Base-by-base conservation (phyloP, 1,284 basidiomycete species). In the Pascua sp. region DNA sequence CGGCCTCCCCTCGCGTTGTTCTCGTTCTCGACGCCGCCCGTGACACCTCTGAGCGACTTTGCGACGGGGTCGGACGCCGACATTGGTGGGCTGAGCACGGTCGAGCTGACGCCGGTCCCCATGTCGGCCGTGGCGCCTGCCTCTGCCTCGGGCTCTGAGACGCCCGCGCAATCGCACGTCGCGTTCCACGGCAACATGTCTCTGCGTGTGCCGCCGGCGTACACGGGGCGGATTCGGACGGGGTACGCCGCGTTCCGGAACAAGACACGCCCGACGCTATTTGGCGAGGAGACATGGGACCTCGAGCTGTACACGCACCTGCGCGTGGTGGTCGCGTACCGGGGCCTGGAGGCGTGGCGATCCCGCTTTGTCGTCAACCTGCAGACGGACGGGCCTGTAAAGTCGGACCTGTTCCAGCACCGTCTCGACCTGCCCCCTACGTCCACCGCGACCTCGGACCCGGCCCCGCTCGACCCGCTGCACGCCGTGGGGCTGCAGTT, bases 241-340 rank as follows among this genome's bases (percentile, higher is more conserved):
- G 80, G 80, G 0, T 81, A 81, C 60, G 80, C 79, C 1, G 80
- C 76, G 8, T 80, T 81, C 57, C 70, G 80, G 46, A 81, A 79
- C 62, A 74, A 74, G 52, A 72, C 72, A 18, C 67, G 78, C 15
- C 74, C 77, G 8, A 78, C 77, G 9, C 64, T 81, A 12, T 80
- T 80, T 51, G 79, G 80, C 38, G 75, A 75, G 48, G 76, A 79
- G 53, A 75, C 71, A 8, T 80, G 80, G 77, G 78, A 81, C 67
- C 69, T 80, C 11, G 74, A 76, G 4, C 63, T 76, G 38, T 77
- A 79, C 62, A 73, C 78, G 5, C 80, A 79, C 68, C 64, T 81
- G 18, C 73, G 70, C 47, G 64, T 81, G 16, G 72, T 71, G 5
- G 72, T 81, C 11, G 75, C 78, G 18, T 76, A 76, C 56, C 59